phyloP scores from a whole-genome alignment of 2,329 filamentous ascomycete genomes.

The Diaporthe sp. region DNA sequence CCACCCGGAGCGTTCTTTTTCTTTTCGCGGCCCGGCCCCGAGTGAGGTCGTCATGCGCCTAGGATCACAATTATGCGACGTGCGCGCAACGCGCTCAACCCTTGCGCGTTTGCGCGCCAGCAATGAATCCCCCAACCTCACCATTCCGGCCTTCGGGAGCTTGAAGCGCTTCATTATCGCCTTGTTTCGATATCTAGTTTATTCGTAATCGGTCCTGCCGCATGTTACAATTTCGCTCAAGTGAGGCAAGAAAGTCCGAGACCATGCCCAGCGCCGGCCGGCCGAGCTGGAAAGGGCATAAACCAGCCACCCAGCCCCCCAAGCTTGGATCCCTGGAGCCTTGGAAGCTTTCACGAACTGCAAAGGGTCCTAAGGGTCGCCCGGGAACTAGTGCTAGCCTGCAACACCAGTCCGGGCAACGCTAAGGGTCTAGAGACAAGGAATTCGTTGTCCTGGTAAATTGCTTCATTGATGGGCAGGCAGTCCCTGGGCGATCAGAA shows the following conservation, averaged over 20 bases:
- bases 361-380: constrained; percentile 16
- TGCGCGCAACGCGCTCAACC: neutral
- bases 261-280: neutral
- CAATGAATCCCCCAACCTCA: neutral
- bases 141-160: neutral
- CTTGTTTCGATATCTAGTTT: neutral
- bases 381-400: constrained; percentile 29
- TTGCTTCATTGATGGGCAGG: constrained; percentile 3
- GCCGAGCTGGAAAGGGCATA: neutral
- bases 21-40: constrained; percentile 14
- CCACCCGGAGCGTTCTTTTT: neutral
- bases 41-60: constrained; percentile 20
- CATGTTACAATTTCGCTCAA: neutral
- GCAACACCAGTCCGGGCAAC: neutral
- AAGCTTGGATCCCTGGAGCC: constrained; percentile 10
- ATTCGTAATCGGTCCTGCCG: neutral
- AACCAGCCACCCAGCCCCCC: constrained; percentile 1
- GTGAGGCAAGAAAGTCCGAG: neutral
- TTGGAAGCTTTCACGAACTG: neutral
- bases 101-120: neutral
- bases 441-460: constrained; percentile 4
- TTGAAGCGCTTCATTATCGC: neutral
- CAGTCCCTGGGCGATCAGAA: neutral
- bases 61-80: constrained; percentile 9
- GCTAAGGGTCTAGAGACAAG: constrained; percentile 23